Conservation (phyloP, 495 filamentous ascomycete species). For the Neurospora tetrasperma region DNA sequence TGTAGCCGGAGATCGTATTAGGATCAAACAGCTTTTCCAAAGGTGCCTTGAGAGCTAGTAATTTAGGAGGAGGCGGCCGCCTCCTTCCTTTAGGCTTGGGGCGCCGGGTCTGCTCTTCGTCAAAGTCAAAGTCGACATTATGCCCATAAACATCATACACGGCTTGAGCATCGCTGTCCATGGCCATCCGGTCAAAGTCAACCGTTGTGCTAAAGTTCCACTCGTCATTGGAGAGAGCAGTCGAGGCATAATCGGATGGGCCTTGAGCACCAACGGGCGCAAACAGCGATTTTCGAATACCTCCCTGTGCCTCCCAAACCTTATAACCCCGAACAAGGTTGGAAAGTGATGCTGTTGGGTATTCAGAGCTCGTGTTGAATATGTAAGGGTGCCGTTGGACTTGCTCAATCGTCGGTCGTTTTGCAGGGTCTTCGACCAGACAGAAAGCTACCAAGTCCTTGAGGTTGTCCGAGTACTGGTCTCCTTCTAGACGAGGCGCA, state of each 20-base stretch:
- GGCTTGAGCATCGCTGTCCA: slow-evolving; percentile 35
- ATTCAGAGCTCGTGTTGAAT: slow-evolving; percentile 48
- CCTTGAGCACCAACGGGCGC: slow-evolving; percentile 61
- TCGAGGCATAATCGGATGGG: slow-evolving; percentile 31
- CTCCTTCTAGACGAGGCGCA: slow-evolving; percentile 63
- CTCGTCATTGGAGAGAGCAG: slow-evolving; percentile 47
- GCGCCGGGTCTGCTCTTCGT: slow-evolving; percentile 31
- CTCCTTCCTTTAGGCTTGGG: slow-evolving; percentile 33
- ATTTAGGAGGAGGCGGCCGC: slow-evolving; percentile 40
- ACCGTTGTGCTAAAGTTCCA: slow-evolving; percentile 92
- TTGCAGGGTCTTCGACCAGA: slow-evolving; percentile 61
- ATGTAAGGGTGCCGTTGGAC: slow-evolving; percentile 58
- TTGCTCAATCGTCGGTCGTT: slow-evolving; percentile 60
- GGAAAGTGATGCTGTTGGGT: slow-evolving; percentile 57
- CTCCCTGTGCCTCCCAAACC: slow-evolving; percentile 76
- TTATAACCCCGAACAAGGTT: slow-evolving; percentile 75
- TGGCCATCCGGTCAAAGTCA: slow-evolving; percentile 59
- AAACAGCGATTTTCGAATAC: slow-evolving; percentile 75
- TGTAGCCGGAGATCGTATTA: slow-evolving; percentile 45
- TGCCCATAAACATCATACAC: slow-evolving; percentile 42
- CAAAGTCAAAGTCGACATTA: slow-evolving; percentile 36
- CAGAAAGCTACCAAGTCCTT: slow-evolving; percentile 71
- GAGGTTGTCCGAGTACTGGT: slow-evolving; percentile 63
- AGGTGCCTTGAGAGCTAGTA: slow-evolving; percentile 37
- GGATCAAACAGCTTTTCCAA: slow-evolving; percentile 49